A percentile compares a stretch with the other conserved stretches of the same genome.
phyloP scores from a whole-genome alignment of 1,284 basidiomycete species.

The Sutorius eximius region DNA sequence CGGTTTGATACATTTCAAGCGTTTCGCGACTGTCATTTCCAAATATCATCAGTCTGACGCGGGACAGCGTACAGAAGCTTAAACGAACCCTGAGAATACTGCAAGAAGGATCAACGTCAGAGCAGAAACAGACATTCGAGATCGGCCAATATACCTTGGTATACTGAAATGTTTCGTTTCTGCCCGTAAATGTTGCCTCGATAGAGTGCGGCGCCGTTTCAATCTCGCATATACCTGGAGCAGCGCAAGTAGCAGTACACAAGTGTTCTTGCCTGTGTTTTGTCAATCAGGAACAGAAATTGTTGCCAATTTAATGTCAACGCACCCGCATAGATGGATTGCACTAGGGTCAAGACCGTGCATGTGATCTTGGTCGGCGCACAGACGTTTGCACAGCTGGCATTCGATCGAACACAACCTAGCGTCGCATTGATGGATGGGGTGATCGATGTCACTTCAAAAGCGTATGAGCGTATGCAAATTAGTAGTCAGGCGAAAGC shows the following conservation, averaged over 20 bases:
- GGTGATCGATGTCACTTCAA: constrained; percentile 44
- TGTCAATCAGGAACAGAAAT: neutral
- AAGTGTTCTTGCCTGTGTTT: constrained; percentile 48
- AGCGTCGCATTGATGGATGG: constrained; percentile 50
- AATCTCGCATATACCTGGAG: constrained; percentile 55
- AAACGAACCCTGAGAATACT: constrained; percentile 33
- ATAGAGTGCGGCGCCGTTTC: constrained; percentile 57
- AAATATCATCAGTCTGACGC: neutral
- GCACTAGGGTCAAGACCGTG: constrained; percentile 45
- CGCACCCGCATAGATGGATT: constrained; percentile 62
- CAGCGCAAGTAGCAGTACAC: constrained; percentile 44
- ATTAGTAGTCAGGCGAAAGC: no score
- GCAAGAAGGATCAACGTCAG: neutral
- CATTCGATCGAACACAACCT: constrained; percentile 55
- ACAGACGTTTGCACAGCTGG: constrained; percentile 54
- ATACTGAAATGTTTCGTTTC: constrained; percentile 48
- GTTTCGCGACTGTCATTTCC: constrained; percentile 42
- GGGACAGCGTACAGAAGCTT: neutral
- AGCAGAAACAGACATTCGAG: neutral
- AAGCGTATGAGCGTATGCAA: neutral
- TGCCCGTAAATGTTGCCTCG: constrained; percentile 53
- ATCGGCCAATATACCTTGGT: constrained; percentile 40
- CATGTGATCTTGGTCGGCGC: constrained; percentile 49
- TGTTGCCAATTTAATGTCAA: neutral
- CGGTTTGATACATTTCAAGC: constrained; percentile 46